Evolutionary conservation across 257 asterid genomes (phyloP), one percentile per base, ranked within the genome.

Genomic region (Plantago elongata): DNA sequence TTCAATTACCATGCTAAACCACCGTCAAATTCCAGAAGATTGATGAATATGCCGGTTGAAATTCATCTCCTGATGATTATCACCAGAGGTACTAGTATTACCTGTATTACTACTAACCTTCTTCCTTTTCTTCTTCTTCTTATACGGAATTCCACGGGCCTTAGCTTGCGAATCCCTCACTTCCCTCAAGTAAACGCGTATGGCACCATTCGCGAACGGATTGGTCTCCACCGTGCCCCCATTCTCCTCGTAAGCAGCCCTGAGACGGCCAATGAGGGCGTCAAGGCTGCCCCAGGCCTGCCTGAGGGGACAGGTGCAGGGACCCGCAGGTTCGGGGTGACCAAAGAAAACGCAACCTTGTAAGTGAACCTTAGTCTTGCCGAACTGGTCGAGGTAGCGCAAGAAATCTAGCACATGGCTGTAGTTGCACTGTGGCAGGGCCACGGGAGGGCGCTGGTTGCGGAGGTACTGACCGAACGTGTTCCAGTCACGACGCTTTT

Each of bases 201-300:
- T 83, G 5, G 95, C 89, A 1, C 95, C 86, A 9, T 83, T 79
- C 0, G 95, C 97, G 10, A 90, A 90, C 13, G 97, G 97, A 84
- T 90, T 90, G 0, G 75, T 78, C 73, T 83, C 95, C 6, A 85
- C 79, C 14, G 70, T 61, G 2, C 96, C 95, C 1, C 97, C 97
- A 71, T 87, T 78, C 70, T 90, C 97, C 73, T 90, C 97, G 14
- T 78, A 87, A 11, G 96, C 97, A 0, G 95, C 97, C 27, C 97
- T 59, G 8, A 90, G 97, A 2, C 97, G 73, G 2, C 94, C 96
- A 29, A 87, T 78, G 57, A 85, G 89, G 0, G 96, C 96, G 6
- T 88, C 96, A 6, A 88, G 79, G 80, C 96, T 88, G 30, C 96
- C 96, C 96, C 96, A 88, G 10, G 97, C 97, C 77, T 90, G 97